Percentiles rank a stretch among this genome's conserved stretches.
Conservation (phyloP, 176 grass and related monocot species). For the Musa beccarii region DNA sequence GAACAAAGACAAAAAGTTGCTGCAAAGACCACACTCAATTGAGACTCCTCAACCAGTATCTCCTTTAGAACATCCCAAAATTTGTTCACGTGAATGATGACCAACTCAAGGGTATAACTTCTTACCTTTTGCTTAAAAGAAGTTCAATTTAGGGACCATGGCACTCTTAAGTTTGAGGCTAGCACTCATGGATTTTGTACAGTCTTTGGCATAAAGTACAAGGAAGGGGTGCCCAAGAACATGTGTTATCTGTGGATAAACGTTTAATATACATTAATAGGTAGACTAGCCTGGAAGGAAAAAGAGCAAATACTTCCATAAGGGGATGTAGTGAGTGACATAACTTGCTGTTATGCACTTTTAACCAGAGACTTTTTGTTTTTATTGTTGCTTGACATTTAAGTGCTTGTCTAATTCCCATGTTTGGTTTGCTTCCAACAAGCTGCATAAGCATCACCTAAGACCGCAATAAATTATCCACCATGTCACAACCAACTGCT, state of each 20-base stretch:
- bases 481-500: too few species aligned
- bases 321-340: not conserved
- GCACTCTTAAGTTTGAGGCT: too few species aligned
- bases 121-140: too few species aligned
- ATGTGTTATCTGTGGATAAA: not conserved
- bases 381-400: too few species aligned
- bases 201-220: not conserved
- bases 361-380: not conserved
- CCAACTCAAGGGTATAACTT: not conserved
- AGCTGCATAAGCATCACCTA: not conserved
- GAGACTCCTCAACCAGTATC: not conserved
- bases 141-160: too few species aligned
- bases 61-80: not conserved
- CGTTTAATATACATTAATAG: too few species aligned
- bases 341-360: not conserved
- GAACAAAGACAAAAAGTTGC: not conserved
- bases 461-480: not conserved
- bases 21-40: not conserved
- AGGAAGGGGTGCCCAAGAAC: not conserved
- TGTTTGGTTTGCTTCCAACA: not conserved
- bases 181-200: not conserved
- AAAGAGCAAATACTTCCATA: too few species aligned
- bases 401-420: not conserved
- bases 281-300: too few species aligned
- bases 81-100: not conserved